Conservation (phyloP, 202 grass and related monocot genomes). For the Setaria italica region DNA sequence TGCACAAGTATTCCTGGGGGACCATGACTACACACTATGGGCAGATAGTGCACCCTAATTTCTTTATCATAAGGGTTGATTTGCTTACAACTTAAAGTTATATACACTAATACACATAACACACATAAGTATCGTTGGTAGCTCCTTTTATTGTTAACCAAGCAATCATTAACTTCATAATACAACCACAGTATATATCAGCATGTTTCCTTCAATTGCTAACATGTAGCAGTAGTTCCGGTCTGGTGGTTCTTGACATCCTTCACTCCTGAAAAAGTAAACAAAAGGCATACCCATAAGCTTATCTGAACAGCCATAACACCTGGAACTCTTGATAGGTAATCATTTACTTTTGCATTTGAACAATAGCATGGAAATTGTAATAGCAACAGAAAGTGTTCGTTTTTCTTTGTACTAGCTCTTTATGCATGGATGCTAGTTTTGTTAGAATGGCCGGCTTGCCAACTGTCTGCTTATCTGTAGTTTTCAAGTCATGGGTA, state of each 20-base stretch:
- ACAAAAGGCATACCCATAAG: not conserved
- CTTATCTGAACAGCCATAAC: constrained; percentile 15
- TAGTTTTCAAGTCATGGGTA: constrained; percentile 17
- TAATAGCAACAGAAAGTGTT: not conserved
- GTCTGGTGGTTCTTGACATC: constrained; percentile 33
- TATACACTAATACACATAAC: not conserved
- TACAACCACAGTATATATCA: constrained; percentile 10
- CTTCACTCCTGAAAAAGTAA: constrained; percentile 39
- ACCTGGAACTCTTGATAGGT: not conserved
- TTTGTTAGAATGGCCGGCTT: not conserved
- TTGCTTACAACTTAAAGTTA: constrained; percentile 16
- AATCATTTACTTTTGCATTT: not conserved
- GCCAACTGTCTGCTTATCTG: not conserved
- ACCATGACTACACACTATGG: not conserved
- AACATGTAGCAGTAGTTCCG: constrained; percentile 22
- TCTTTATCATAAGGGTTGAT: constrained; percentile 23
- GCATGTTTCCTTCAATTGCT: constrained; percentile 28
- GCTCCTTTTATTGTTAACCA: constrained; percentile 45
- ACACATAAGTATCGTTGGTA: not conserved
- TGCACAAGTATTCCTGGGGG: not conserved
- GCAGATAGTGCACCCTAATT: not conserved
- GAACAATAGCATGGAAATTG: not conserved
- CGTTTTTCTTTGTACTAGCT: not conserved
- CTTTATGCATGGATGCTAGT: not conserved
- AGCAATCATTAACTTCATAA: constrained; percentile 31